These are phyloP conservation scores for Huntiella moniliformis DNA, from an alignment of 2,329 filamentous ascomycete species.

Conservation along the genomic window DNA sequence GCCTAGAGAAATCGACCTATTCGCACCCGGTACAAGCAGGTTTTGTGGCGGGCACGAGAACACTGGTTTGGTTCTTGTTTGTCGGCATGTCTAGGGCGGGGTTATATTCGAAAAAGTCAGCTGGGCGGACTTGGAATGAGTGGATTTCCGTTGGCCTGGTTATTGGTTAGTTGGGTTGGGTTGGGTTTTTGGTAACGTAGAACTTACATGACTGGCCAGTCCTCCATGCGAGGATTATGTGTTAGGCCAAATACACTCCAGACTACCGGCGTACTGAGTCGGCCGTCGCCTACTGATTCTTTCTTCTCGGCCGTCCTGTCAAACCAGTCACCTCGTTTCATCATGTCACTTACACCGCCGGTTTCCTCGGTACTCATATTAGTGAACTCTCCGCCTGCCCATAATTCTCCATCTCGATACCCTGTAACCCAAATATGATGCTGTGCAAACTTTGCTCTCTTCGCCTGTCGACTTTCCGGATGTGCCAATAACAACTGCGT, in stretches of 20 bases:
- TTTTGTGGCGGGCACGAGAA: constrained; percentile 17
- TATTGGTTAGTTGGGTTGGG: not conserved
- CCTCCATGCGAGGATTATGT: constrained; percentile 29
- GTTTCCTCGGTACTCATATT: constrained; percentile 27
- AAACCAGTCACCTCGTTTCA: constrained; percentile 28
- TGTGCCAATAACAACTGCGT: constrained; percentile 30
- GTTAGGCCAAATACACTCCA: constrained; percentile 32
- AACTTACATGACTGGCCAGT: constrained; percentile 32
- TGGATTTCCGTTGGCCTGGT: constrained; percentile 30
- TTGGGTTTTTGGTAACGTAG: not conserved
- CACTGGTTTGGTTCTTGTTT: constrained; percentile 21
- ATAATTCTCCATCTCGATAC: constrained; percentile 30
- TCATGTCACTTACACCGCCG: constrained; percentile 29
- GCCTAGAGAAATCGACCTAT: not conserved
- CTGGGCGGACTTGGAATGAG: constrained; percentile 26
- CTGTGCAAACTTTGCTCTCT: constrained; percentile 26
- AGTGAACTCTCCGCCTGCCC: constrained; percentile 31
- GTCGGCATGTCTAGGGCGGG: constrained; percentile 28
- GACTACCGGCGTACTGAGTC: constrained; percentile 20
- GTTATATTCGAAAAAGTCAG: constrained; percentile 29
- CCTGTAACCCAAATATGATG: constrained; percentile 32
- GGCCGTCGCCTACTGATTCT: not conserved
- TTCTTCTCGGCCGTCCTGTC: constrained; percentile 12
- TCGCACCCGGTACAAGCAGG: not conserved
- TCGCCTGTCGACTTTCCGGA: constrained; percentile 23